These are phyloP conservation scores for Aspergillus awamori DNA, from an alignment of 2,329 filamentous ascomycete genomes.

Conservation along the genomic window DNA sequence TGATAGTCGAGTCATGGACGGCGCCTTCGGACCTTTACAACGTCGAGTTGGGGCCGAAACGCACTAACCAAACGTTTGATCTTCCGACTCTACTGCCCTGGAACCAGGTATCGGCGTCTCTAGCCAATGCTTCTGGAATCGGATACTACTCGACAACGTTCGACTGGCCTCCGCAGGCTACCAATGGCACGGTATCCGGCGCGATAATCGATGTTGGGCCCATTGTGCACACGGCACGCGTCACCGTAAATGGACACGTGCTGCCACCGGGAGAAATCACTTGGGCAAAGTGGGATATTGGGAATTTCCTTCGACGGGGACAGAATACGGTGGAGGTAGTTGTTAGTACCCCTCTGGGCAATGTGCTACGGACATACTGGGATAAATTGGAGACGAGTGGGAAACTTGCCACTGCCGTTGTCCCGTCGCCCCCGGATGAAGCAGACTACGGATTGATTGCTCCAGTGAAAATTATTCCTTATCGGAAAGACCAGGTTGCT, in stretches of 20 bases:
- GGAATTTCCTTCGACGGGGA: neutral
- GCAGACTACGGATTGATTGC: neutral
- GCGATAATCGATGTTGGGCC: conserved; percentile 21
- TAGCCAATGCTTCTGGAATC: conserved; percentile 31
- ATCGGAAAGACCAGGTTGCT: neutral
- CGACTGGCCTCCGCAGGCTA: conserved; percentile 12
- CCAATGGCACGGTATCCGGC: neutral
- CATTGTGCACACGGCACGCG: conserved; percentile 13
- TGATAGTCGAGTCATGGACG: conserved; percentile 45
- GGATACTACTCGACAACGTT: conserved; percentile 25
- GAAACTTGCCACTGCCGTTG: neutral
- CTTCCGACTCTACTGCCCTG: conserved; percentile 38
- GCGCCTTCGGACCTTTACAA: conserved; percentile 39
- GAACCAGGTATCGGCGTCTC: conserved; percentile 31
- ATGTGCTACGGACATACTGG: neutral
- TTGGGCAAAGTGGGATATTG: neutral
- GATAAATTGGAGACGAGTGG: neutral
- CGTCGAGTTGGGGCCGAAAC: conserved; percentile 22
- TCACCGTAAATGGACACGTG: conserved; percentile 18
- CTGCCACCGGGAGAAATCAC: conserved; percentile 19
- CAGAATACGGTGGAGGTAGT: neutral
- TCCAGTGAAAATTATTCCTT: neutral
- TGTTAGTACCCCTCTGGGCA: neutral
- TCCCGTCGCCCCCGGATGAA: neutral
- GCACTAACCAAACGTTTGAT: conserved; percentile 35